Evolutionary conservation across 768 basidiomycete genomes (phyloP).

Genomic region (Serendipita indica): DNA sequence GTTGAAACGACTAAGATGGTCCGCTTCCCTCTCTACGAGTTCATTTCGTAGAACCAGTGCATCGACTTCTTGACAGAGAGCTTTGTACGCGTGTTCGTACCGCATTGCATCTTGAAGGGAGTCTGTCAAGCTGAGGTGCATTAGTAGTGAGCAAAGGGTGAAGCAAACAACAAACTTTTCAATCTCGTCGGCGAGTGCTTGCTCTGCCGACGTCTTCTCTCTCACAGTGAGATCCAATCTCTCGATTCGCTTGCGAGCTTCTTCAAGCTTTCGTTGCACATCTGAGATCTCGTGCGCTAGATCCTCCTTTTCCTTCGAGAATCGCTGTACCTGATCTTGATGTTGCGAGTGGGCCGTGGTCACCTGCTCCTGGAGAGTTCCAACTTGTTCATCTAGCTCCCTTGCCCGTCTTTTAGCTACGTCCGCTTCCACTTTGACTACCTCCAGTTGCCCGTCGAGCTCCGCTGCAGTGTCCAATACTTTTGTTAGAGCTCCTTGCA

Average conservation of each 20-base stretch:
- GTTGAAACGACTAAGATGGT: slow-evolving; percentile 63
- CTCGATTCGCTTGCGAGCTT: neutral
- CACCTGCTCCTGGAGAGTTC: slow-evolving; percentile 12
- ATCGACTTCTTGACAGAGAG: slow-evolving; percentile 46
- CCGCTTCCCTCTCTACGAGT: slow-evolving; percentile 67
- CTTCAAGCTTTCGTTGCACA: slow-evolving; percentile 21
- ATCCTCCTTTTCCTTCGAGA: neutral
- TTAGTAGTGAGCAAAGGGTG: neutral
- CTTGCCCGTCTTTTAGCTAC: neutral
- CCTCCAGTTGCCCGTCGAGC: slow-evolving; percentile 22
- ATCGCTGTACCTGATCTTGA: neutral
- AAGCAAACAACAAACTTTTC: slow-evolving; percentile 36
- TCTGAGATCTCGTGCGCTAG: slow-evolving; percentile 23
- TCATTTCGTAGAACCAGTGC: slow-evolving; percentile 53
- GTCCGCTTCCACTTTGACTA: slow-evolving; percentile 18
- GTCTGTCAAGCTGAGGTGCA: slow-evolving; percentile 24
- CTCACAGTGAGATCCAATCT: slow-evolving; percentile 36
- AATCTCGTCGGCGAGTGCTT: slow-evolving; percentile 50
- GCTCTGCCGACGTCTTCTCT: slow-evolving; percentile 49
- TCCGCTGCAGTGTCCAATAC: slow-evolving; percentile 14
- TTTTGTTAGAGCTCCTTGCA: neutral
- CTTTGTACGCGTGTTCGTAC: slow-evolving; percentile 59
- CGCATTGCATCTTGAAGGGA: slow-evolving; percentile 46
- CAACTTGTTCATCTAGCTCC: slow-evolving; percentile 16
- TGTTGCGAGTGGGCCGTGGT: neutral